Conservation (phyloP, 2,329 filamentous ascomycete genomes). For the Penicillium sp. region DNA sequence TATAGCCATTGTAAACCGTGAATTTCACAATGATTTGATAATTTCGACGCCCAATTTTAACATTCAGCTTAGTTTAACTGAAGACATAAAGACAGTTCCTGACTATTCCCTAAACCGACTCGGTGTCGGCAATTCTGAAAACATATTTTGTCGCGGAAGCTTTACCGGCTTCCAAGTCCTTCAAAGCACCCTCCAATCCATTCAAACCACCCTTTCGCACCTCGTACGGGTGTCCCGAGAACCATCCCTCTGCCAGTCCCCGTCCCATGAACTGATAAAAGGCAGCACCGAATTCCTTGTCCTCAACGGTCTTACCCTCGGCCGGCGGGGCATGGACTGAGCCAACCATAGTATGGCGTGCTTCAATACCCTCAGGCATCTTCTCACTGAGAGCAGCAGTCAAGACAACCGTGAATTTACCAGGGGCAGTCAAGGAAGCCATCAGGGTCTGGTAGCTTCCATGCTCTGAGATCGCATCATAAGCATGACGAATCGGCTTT, state of each 20-base stretch:
- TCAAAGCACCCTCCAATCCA: slow-evolving; percentile 52
- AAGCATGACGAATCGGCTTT: slow-evolving; percentile 48
- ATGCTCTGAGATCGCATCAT: slow-evolving; percentile 56
- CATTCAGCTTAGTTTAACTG: too few relatives aligned
- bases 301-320: slow-evolving; percentile 21
- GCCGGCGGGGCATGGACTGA: slow-evolving; percentile 22
- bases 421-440: slow-evolving; percentile 41
- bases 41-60: too few relatives aligned
- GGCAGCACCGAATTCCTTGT: slow-evolving; percentile 45
- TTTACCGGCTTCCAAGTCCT: slow-evolving; percentile 56
- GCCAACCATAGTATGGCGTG: slow-evolving; percentile 37
- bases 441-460: slow-evolving; percentile 46
- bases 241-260: slow-evolving; percentile 49
- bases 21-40: too few relatives aligned
- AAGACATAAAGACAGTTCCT: too few relatives aligned
- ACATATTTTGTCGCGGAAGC: slow-evolving; percentile 63
- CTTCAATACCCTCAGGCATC: slow-evolving; percentile 37
- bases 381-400: slow-evolving; percentile 47
- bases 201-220: slow-evolving; percentile 51
- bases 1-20: too few relatives aligned
- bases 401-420: slow-evolving; percentile 41
- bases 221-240: slow-evolving; percentile 49
- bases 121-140: too few relatives aligned
- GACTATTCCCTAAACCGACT: too few relatives aligned
- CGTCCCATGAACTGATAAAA: slow-evolving; percentile 45